Evolutionary conservation across 345 rosid genomes (phyloP), one percentile per base, ranked within the genome.

Genomic region (Streptanthus diversifolius): DNA sequence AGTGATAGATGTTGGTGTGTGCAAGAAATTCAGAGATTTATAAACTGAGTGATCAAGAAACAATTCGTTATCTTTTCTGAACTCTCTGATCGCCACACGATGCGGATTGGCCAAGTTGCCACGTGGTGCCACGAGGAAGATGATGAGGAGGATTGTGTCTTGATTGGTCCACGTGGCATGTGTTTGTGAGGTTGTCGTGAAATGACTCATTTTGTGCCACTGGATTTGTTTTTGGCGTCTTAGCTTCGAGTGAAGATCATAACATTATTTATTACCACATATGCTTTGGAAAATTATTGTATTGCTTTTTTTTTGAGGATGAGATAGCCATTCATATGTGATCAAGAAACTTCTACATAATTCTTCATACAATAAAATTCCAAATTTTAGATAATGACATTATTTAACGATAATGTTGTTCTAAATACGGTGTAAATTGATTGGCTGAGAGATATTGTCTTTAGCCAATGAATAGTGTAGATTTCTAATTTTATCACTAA

Each of bases 61-160:
- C 79, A 60, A 63, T 63, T 76, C 64, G 76, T 76, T 76, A 76
- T 76, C 80, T 69, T 66, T 76, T 76, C 76, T 63, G 0, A 45
- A 63, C 45, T 56, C 75, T 62, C 35, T 63, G 53, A 63, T 19
- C 27, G 53, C 79, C 80, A 70, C 75, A 76, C 71, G 66, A 76
- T 76, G 9, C 18, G 13, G 80, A 76, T 54, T 63, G 66, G 74
- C 51, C 3, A 75, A 75, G 7, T 22, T 1, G 68, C 62, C 79
- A 75, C 78, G 78, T 66, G 73, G 68, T 68, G 29, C 0, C 18
- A 53, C 51, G 6, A 53, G 35, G 59, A 62, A 53, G 75, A 43
- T 54, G 79, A 75, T 60, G 56, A 75, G 49, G 64, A 61, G 14
- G 1, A 0, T 18, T 75, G 8, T 14, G 5, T 44, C 5, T 21